Evolutionary conservation across 2,329 filamentous ascomycete species (phyloP).

Genomic region (Pseudocercospora cruenta): DNA sequence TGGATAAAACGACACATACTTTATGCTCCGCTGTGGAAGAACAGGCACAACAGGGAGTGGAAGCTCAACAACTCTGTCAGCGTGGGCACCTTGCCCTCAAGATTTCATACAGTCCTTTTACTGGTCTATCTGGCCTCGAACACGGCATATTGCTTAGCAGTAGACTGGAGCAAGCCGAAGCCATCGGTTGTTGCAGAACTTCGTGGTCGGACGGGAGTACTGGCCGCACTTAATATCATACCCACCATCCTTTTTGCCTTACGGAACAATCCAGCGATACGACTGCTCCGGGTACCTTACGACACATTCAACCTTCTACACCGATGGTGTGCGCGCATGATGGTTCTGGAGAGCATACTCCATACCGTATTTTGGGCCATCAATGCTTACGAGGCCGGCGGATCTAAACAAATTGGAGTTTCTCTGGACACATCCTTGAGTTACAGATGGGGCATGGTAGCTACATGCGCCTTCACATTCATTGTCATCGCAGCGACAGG

Average conservation of each 20-base stretch:
- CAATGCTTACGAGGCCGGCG: conserved; percentile 63
- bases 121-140: conserved; percentile 71
- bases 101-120: conserved; percentile 74
- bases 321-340: conserved; percentile 78
- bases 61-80: conserved; percentile 65
- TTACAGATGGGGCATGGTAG: conserved; percentile 66
- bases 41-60: conserved; percentile 69
- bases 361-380: conserved; percentile 76
- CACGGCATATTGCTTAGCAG: conserved; percentile 72
- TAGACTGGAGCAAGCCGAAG: conserved; percentile 54
- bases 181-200: conserved; percentile 74
- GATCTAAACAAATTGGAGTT: conserved; percentile 61
- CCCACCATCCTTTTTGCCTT: conserved; percentile 84
- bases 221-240: conserved; percentile 88
- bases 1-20: conserved; percentile 66
- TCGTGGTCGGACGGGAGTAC: conserved; percentile 79
- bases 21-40: conserved; percentile 71
- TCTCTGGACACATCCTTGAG: conserved; percentile 64
- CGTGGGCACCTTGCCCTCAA: conserved; percentile 72
- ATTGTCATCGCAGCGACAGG: conserved; percentile 75
- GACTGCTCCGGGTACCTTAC: conserved; percentile 82
- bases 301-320: conserved; percentile 94
- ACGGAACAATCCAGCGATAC: conserved; percentile 90
- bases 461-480: conserved; percentile 69
- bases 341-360: conserved; percentile 68